phyloP scores from a whole-genome alignment of 2,329 filamentous ascomycete genomes.

The Arthroderma uncinatum region DNA sequence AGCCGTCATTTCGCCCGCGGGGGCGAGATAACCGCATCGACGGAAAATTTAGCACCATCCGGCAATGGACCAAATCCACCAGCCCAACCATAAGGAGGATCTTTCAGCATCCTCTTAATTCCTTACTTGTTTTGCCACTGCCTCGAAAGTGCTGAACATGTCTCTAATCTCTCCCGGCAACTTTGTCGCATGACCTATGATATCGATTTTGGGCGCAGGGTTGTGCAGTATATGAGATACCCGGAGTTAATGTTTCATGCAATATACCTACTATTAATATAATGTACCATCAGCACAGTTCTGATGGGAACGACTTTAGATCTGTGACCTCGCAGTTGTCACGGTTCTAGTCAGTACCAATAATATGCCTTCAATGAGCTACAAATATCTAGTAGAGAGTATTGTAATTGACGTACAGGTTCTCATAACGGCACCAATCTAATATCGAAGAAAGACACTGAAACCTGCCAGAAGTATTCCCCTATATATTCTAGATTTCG shows the following conservation, averaged over 20 bases:
- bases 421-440: no score
- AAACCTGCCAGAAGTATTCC: no score
- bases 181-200: not conserved
- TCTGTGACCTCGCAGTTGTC: no score
- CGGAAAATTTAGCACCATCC: slow-evolving; percentile 3
- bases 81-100: not conserved
- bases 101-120: not conserved
- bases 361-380: no score
- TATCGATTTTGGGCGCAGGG: not conserved
- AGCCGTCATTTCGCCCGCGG: not conserved
- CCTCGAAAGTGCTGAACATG: not conserved
- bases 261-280: not conserved
- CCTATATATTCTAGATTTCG: not conserved
- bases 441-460: no score
- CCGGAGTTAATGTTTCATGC: not conserved
- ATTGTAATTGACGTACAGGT: no score
- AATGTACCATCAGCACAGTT: no score
- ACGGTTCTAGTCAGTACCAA: no score
- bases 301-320: no score
- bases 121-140: not conserved
- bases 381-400: no score
- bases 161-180: not conserved
- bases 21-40: not conserved
- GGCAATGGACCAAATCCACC: not conserved
- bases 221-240: not conserved